Evolutionary conservation across 1,284 basidiomycete genomes (phyloP), one percentile per base, ranked within the genome.

Genomic region (Testicularia cyperi): DNA sequence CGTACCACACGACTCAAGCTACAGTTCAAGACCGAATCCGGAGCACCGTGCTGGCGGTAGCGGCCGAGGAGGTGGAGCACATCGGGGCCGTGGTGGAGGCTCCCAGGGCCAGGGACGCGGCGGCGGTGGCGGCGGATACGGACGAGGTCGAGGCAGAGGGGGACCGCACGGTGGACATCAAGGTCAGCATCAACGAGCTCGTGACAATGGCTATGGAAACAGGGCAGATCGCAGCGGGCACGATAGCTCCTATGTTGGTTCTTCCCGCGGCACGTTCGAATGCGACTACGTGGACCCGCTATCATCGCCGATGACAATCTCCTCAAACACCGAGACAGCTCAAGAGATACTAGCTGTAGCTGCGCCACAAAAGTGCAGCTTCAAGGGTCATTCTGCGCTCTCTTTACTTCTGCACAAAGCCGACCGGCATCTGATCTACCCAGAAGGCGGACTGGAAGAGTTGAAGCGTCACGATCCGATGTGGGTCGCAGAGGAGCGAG

Each of bases 361-460:
- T n/a, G n/a, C n/a, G 4, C 31, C 47, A 6, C 32, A 21, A 13
- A 42, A 39, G 29, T 70, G 67, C 40, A 27, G 20, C n/a, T 70
- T 60, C 25, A 47, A 44, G 27, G 44, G 40, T 4, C 29, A 42
- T 19, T 65, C 65, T 6, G 37, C 52, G 5, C 37, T 68, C 8
- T 46, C 54, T 13, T 47, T 75, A 5, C 62, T 58, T 49, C 65
- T 75, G 1, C 72, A 75, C 52, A 66, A 65, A 28, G 71, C 71
- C 6, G 73, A 75, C 19, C 48, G 73, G 25, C 73, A 75, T 37
- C 42, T 75, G 4, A 35, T 75, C 29, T 72, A 65, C 25, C 73
- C 73, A 1, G 54, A 65, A 12, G 73, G 73, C 23, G 73, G 73
- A 14, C 38, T 55, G 16, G 70, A 58, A 4, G 68, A 69, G 39